These are phyloP conservation scores for Leccinum fallax DNA, from an alignment of 1,284 basidiomycete species.

Conservation along the genomic window DNA sequence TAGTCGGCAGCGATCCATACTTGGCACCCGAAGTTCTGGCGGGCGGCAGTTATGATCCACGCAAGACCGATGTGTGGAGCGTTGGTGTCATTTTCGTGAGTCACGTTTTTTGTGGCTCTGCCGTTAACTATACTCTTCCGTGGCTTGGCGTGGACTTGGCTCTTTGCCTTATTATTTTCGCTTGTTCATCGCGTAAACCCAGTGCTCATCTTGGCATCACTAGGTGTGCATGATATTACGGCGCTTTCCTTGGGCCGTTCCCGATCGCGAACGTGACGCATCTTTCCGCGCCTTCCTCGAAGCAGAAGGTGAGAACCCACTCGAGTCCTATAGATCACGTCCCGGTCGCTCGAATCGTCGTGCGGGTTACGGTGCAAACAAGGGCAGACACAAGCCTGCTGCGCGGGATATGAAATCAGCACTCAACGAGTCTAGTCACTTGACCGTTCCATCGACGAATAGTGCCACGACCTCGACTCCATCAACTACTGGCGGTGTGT, in stretches of 20 bases:
- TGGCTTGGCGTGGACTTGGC: not conserved
- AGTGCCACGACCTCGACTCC: not conserved
- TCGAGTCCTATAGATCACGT: constrained; percentile 24
- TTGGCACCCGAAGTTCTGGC: constrained; percentile 95
- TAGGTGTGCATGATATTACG: constrained; percentile 90
- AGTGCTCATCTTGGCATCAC: constrained; percentile 18
- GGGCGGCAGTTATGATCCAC: constrained; percentile 77
- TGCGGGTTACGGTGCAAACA: constrained; percentile 14
- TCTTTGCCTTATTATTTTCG: constrained; percentile 7
- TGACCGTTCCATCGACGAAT: constrained; percentile 9
- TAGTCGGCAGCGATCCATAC: constrained; percentile 98
- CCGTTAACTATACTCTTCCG: not conserved
- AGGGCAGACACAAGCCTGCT: constrained; percentile 1
- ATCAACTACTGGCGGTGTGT: constrained; percentile 27
- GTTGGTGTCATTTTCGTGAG: constrained; percentile 96
- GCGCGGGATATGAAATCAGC: not conserved
- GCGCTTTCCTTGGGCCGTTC: constrained; percentile 99
- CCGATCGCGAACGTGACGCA: constrained; percentile 91
- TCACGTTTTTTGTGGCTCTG: constrained; percentile 7
- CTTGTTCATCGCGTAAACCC: constrained; percentile 8
- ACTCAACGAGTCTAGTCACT: constrained; percentile 2
- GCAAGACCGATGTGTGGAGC: constrained; percentile 98
- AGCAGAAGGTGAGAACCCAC: constrained; percentile 46
- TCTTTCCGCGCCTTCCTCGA: constrained; percentile 91
- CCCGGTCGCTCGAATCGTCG: constrained; percentile 15